Conservation (phyloP, 331 rosid genomes). For the Malus hybrid region DNA sequence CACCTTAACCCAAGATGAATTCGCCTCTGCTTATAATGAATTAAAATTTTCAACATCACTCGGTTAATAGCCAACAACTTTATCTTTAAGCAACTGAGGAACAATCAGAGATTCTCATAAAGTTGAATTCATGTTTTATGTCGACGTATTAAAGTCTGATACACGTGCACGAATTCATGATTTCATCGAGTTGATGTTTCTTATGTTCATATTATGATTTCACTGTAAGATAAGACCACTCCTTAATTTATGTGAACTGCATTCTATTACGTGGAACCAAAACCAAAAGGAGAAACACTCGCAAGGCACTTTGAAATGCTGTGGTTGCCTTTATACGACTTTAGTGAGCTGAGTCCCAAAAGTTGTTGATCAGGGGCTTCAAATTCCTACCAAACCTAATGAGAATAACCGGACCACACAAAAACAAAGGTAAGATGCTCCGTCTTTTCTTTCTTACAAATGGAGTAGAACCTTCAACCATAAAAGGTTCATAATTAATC, state of each 20-base stretch:
- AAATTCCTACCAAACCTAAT: background rate
- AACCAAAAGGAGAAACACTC: conserved; percentile 4
- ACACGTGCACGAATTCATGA: background rate
- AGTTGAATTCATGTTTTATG: background rate
- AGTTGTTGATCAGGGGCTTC: conserved; percentile 19
- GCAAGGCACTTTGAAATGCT: conserved; percentile 8
- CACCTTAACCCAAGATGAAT: too few relatives aligned
- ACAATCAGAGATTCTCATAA: background rate
- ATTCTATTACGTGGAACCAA: conserved; percentile 8
- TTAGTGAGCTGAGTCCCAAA: conserved; percentile 12
- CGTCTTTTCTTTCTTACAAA: background rate
- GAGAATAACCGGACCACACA: conserved; percentile 21
- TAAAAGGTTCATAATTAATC: background rate
- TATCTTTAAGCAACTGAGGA: accelerated
- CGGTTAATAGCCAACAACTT: background rate
- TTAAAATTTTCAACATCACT: too few relatives aligned
- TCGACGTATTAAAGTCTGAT: too few relatives aligned
- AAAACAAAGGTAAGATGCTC: conserved; percentile 8
- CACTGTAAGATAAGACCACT: too few relatives aligned
- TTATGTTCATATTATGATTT: background rate
- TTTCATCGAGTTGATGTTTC: background rate
- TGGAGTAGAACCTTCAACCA: conserved; percentile 6
- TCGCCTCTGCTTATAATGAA: accelerated
- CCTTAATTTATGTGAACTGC: too few relatives aligned
- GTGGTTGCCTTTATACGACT: conserved; percentile 34